Evolutionary conservation across 495 filamentous ascomycete genomes (phyloP).

Genomic region (Choiromyces venosus): DNA sequence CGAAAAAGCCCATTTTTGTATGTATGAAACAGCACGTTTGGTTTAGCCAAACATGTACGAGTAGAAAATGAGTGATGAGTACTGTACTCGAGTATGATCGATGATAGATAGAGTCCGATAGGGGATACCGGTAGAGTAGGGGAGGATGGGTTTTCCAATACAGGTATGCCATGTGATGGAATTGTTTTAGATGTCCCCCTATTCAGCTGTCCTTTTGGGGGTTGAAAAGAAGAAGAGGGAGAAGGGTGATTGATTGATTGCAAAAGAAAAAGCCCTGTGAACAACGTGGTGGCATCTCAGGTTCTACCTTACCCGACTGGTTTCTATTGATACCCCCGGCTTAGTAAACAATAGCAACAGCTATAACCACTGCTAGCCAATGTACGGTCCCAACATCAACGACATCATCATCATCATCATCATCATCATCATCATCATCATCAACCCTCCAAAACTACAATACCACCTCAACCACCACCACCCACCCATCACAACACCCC

Average conservation of each 20-base stretch:
- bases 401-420: conserved; percentile 26
- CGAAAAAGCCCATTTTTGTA: not conserved
- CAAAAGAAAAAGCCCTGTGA: not conserved
- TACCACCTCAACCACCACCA: not conserved
- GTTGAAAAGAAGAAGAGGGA: not conserved
- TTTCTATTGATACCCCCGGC: not conserved
- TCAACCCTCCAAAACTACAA: not conserved
- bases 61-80: not conserved
- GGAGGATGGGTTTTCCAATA: not conserved
- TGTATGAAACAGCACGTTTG: not conserved
- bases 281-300: not conserved
- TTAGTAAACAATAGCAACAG: not conserved
- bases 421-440: conserved; percentile 12
- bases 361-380: not conserved
- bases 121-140: not conserved
- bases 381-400: not conserved
- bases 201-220: not conserved
- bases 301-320: not conserved
- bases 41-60: conserved; percentile 1
- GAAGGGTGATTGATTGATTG: conserved; percentile 1
- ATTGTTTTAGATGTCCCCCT: not conserved
- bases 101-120: not conserved
- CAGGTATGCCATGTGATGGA: not conserved
- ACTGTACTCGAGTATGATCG: no score
- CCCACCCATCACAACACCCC: not conserved